phyloP scores from a whole-genome alignment of 345 rosid genomes.

The Combretum micranthum region DNA sequence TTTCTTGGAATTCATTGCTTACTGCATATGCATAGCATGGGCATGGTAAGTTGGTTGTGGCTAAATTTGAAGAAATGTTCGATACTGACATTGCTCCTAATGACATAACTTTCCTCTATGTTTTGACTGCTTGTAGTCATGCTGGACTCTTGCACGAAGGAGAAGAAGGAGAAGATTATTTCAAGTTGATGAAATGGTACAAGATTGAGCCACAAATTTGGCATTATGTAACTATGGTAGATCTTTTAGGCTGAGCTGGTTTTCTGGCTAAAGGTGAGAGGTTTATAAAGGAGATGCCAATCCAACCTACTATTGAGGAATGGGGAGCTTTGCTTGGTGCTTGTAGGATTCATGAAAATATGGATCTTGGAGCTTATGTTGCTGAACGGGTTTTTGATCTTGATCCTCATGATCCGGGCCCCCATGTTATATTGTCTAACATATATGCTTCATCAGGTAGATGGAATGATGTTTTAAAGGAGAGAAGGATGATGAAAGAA shows the following conservation, averaged over 20 bases:
- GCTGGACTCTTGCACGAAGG: constrained; percentile 50
- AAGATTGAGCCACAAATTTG: constrained; percentile 31
- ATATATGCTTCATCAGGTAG: constrained; percentile 54
- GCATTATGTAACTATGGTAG: constrained; percentile 51
- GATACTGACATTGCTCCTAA: constrained; percentile 34
- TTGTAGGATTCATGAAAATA: constrained; percentile 61
- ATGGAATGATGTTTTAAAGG: constrained; percentile 51
- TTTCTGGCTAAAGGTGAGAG: constrained; percentile 33
- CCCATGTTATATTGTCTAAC: constrained; percentile 48
- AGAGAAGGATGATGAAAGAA: constrained; percentile 48
- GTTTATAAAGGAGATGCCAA: constrained; percentile 49
- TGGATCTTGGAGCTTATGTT: constrained; percentile 48
- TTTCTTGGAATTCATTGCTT: constrained; percentile 59
- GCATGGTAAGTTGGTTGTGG: constrained; percentile 33
- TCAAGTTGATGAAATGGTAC: constrained; percentile 38
- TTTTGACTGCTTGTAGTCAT: constrained; percentile 66
- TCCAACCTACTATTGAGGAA: constrained; percentile 42
- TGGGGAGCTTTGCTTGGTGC: constrained; percentile 65
- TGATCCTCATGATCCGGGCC: constrained; percentile 48
- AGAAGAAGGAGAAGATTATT: constrained; percentile 43
- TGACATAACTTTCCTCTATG: constrained; percentile 47
- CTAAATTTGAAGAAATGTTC: constrained; percentile 37
- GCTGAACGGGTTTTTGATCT: constrained; percentile 47
- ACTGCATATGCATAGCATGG: constrained; percentile 56
- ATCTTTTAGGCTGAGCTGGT: constrained; percentile 67